These are phyloP conservation scores for Stagonosporopsis chrysanthemi DNA, from an alignment of 2,329 filamentous ascomycete species.

Conservation along the genomic window DNA sequence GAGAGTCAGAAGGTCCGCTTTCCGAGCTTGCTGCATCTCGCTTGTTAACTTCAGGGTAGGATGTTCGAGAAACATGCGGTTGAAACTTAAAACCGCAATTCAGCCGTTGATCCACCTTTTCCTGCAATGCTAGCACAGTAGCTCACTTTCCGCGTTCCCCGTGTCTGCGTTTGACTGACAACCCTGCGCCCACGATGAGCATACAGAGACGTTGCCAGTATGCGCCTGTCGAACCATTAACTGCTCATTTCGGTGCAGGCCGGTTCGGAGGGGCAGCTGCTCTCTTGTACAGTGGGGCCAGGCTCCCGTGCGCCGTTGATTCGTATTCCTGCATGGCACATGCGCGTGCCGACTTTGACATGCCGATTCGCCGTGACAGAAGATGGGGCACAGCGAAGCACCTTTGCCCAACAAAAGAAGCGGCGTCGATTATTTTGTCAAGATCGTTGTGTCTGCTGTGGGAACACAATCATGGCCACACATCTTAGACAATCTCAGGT, in stretches of 20 bases:
- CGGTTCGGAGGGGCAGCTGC: constrained; percentile 25
- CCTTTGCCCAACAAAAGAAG: not conserved
- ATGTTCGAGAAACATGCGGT: constrained; percentile 32
- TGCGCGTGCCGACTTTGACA: constrained; percentile 23
- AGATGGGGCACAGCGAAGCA: constrained; percentile 18
- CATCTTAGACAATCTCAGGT: not conserved
- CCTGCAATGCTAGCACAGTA: constrained; percentile 12
- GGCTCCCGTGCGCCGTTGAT: constrained; percentile 17
- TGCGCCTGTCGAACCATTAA: constrained; percentile 35
- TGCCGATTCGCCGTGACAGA: constrained; percentile 28
- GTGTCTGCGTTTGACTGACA: constrained; percentile 17
- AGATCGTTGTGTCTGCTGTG: not conserved
- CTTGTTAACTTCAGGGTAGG: constrained; percentile 29
- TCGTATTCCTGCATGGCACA: constrained; percentile 26
- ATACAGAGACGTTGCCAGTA: constrained; percentile 4
- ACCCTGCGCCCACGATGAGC: constrained; percentile 12
- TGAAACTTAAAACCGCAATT: constrained; percentile 30
- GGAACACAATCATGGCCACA: not conserved
- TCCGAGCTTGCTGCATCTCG: constrained; percentile 27
- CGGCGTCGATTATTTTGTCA: not conserved
- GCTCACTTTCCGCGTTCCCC: constrained; percentile 26
- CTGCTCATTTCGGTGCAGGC: constrained; percentile 33
- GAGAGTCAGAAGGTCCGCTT: constrained; percentile 25
- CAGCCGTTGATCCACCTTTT: constrained; percentile 26
- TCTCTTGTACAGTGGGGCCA: constrained; percentile 22